Evolutionary conservation across 306 rosid genomes (phyloP).

Genomic region (Sesbania bispinosa): DNA sequence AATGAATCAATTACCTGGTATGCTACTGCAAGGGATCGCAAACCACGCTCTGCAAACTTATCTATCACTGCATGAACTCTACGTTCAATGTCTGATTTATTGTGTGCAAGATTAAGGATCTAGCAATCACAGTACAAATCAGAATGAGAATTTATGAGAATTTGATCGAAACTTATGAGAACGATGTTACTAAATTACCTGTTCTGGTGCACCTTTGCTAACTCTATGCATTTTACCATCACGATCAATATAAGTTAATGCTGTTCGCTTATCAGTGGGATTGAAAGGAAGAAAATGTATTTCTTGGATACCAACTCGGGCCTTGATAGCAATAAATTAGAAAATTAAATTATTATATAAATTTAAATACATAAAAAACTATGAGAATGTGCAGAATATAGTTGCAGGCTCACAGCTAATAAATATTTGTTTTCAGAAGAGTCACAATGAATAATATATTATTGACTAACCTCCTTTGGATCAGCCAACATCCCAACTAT

Average conservation of each 20-base stretch:
- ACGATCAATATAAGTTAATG: constrained; percentile 75
- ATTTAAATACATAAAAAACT: background rate
- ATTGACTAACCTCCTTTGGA: constrained; percentile 71
- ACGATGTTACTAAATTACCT: constrained; percentile 42
- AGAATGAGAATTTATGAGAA: constrained; percentile 16
- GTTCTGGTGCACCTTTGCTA: constrained; percentile 95
- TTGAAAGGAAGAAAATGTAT: constrained; percentile 91
- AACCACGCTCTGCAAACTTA: constrained; percentile 86
- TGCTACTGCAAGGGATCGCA: constrained; percentile 90
- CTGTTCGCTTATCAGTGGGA: constrained; percentile 91
- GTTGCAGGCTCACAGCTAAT: background rate
- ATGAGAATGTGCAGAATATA: background rate
- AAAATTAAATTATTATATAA: background rate
- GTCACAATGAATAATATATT: background rate
- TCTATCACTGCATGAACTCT: constrained; percentile 83
- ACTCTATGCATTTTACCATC: constrained; percentile 83
- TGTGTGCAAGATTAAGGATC: constrained; percentile 85
- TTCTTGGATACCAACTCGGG: constrained; percentile 86
- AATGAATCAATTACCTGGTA: constrained; percentile 59
- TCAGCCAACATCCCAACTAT: constrained; percentile 92
- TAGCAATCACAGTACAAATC: constrained; percentile 24
- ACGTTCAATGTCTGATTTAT: constrained; percentile 76
- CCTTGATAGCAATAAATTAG: constrained; percentile 43
- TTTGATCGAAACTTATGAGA: background rate
- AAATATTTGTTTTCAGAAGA: background rate